phyloP scores from a whole-genome alignment of 169 alveolate genomes.

The Cryptosporidium sp. region DNA sequence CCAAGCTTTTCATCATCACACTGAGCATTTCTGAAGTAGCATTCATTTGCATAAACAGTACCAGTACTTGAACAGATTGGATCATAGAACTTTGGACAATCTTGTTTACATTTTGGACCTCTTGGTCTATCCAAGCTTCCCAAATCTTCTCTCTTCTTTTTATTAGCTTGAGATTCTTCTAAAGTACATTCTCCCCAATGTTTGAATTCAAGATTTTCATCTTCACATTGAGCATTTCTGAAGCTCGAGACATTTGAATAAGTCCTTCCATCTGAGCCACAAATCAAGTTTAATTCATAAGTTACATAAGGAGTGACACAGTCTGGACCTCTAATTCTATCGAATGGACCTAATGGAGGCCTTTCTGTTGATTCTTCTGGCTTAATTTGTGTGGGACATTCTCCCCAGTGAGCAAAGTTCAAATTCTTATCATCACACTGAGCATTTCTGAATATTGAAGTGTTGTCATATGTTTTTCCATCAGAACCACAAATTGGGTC shows the following conservation, averaged over 20 bases:
- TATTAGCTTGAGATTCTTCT: not conserved
- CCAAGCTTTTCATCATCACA: constrained; percentile 27
- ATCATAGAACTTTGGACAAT: constrained; percentile 59
- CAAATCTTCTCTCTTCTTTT: not conserved
- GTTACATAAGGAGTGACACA: constrained; percentile 11
- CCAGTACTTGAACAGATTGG: constrained; percentile 57
- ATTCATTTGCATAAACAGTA: constrained; percentile 19
- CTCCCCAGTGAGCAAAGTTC: constrained; percentile 41
- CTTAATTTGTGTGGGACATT: not conserved
- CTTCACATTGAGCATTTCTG: constrained; percentile 63
- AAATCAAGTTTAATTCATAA: constrained; percentile 8
- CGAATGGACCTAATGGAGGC: constrained; percentile 52
- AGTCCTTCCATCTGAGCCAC: constrained; percentile 59
- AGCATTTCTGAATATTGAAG: constrained; percentile 20
- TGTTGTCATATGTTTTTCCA: constrained; percentile 30
- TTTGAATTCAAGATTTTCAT: constrained; percentile 13
- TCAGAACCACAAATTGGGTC: constrained; percentile 54
- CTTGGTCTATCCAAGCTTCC: constrained; percentile 12
- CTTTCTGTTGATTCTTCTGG: constrained; percentile 1
- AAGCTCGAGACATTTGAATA: constrained; percentile 1
- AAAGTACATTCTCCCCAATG: constrained; percentile 55
- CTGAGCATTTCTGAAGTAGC: constrained; percentile 55
- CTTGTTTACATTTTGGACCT: constrained; percentile 9
- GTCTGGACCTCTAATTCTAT: constrained; percentile 62
- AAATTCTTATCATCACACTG: constrained; percentile 44